These are phyloP conservation scores for Plasmopara viticola DNA, from an alignment of 352 stramenopile species.

Conservation along the genomic window DNA sequence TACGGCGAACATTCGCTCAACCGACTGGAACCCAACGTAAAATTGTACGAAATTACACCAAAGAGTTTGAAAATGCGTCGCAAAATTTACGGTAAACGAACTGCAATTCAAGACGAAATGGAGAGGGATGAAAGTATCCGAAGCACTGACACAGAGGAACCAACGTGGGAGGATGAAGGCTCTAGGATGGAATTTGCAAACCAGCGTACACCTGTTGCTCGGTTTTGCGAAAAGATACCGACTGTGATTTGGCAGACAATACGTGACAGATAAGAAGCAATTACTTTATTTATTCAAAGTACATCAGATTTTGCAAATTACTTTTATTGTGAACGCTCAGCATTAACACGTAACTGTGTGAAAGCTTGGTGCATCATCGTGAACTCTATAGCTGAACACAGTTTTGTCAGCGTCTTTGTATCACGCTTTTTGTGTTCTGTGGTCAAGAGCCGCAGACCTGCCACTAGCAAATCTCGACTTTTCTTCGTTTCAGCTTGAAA, in stretches of 20 bases:
- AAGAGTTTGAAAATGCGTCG: conserved; percentile 47
- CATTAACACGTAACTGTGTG: conserved; percentile 9
- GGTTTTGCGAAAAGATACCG: conserved; percentile 31
- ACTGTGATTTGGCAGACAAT: conserved; percentile 32
- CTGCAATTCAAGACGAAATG: conserved; percentile 24
- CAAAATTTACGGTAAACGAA: conserved; percentile 47
- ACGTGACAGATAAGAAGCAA: conserved; percentile 23
- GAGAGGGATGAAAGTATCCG: conserved; percentile 20
- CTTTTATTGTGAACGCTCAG: conserved; percentile 16
- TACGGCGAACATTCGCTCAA: conserved; percentile 38
- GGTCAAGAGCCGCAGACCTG: conserved; percentile 51
- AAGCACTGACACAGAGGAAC: conserved; percentile 26
- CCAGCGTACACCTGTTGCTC: conserved; percentile 35
- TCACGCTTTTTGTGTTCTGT: conserved; percentile 53
- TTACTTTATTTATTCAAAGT: conserved; percentile 31
- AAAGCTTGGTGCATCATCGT: conserved; percentile 10
- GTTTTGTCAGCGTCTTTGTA: conserved; percentile 26
- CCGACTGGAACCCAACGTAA: conserved; percentile 47
- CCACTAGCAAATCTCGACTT: conserved; percentile 60
- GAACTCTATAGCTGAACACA: conserved; percentile 19
- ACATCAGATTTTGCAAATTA: conserved; percentile 12
- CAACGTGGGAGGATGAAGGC: conserved; percentile 32
- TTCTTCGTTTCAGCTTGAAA: conserved; percentile 63
- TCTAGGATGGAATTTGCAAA: conserved; percentile 28
- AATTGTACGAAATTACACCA: conserved; percentile 54